Evolutionary conservation across 345 rosid genomes (phyloP).

Genomic region (Euphorbia lathyris): DNA sequence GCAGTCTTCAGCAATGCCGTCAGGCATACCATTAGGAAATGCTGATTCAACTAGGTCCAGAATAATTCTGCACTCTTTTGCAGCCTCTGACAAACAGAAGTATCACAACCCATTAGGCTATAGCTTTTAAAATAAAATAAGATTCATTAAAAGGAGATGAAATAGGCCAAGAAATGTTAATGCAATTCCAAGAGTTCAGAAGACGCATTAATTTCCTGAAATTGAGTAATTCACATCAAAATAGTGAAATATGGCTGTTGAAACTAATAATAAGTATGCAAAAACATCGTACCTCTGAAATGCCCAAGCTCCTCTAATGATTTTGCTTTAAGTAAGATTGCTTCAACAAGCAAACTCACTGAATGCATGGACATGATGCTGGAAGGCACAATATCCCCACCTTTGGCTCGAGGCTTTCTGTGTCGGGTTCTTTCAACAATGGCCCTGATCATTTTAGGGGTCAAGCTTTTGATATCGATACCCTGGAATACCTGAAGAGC

Average conservation of each 20-base stretch:
- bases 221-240: constrained; percentile 1
- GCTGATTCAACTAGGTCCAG: constrained; percentile 72
- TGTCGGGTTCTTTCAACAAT: constrained; percentile 58
- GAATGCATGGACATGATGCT: constrained; percentile 85
- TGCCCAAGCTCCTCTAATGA: constrained; percentile 70
- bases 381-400: constrained; percentile 40
- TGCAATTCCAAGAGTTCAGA: background rate
- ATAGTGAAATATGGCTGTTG: background rate
- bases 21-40: constrained; percentile 64
- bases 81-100: constrained; percentile 69
- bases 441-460: constrained; percentile 66
- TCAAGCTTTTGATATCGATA: constrained; percentile 63
- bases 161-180: background rate
- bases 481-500: constrained; percentile 96
- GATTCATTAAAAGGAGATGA: background rate
- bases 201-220: background rate
- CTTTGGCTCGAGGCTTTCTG: constrained; percentile 52
- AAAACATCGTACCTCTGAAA: constrained; percentile 45
- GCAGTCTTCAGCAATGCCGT: constrained; percentile 53
- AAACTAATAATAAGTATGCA: background rate
- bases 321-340: constrained; percentile 81
- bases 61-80: constrained; percentile 76
- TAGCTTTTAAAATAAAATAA: background rate
- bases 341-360: constrained; percentile 82
- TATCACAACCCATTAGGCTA: constrained; percentile 19